Percentiles rank a stretch among this genome's conserved stretches.
phyloP scores from a whole-genome alignment of 2,329 filamentous ascomycete genomes.

The Pyrenophora graminea region DNA sequence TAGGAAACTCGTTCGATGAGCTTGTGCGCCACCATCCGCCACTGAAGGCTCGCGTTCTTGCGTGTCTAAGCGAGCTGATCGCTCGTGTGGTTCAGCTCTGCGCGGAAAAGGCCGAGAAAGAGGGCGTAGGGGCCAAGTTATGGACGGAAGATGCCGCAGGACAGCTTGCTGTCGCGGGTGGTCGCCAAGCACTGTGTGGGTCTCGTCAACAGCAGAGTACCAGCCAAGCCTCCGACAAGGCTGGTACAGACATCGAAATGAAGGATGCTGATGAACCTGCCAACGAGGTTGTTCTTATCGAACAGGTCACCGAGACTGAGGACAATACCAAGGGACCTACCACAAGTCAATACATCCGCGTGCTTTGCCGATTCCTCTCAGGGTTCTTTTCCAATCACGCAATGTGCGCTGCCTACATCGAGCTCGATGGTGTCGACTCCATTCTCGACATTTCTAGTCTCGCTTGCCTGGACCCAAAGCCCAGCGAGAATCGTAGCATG shows the following conservation, averaged over 20 bases:
- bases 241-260: conserved; percentile 64
- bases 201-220: conserved; percentile 44
- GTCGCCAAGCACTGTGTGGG: conserved; percentile 51
- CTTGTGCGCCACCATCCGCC: conserved; percentile 89
- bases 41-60: conserved; percentile 77
- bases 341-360: conserved; percentile 72
- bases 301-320: conserved; percentile 54
- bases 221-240: conserved; percentile 16
- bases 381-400: conserved; percentile 76
- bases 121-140: conserved; percentile 79
- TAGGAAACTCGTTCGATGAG: conserved; percentile 90
- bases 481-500: conserved; percentile 63
- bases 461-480: conserved; percentile 76
- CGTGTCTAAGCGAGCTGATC: conserved; percentile 87
- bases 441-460: conserved; percentile 83
- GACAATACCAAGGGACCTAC: conserved; percentile 56
- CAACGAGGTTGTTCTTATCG: conserved; percentile 37
- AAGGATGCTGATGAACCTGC: conserved; percentile 50
- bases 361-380: conserved; percentile 74
- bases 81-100: conserved; percentile 77
- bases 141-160: conserved; percentile 65
- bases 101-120: conserved; percentile 67
- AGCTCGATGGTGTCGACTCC: conserved; percentile 78
- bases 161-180: conserved; percentile 63
- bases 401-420: conserved; percentile 75